These are phyloP conservation scores for Pulveroboletus sp. DNA, from an alignment of 768 basidiomycete genomes.

Conservation along the genomic window DNA sequence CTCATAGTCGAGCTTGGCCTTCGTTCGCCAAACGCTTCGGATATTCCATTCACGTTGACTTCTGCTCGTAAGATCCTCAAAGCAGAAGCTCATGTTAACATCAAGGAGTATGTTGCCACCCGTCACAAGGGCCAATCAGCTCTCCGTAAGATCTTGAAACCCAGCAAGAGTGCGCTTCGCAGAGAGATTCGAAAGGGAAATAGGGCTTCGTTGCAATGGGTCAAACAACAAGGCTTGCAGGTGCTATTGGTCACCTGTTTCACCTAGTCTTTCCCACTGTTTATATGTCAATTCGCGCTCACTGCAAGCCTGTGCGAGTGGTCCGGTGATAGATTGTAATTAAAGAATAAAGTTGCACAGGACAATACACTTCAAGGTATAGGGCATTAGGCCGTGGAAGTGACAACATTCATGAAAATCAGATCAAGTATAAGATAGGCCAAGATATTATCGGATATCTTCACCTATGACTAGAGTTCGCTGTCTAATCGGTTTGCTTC, in stretches of 20 bases:
- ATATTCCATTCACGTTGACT: slow-evolving; percentile 58
- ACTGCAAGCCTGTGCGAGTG: too few species aligned
- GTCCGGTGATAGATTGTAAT: too few species aligned
- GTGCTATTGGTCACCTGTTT: slow-evolving; percentile 60
- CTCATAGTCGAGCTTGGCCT: slow-evolving; percentile 79
- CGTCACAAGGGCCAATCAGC: slow-evolving; percentile 63
- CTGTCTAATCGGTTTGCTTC: slow-evolving; percentile 2
- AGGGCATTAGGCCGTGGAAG: slow-evolving; percentile 15
- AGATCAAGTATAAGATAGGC: neutral
- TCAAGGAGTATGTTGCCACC: slow-evolving; percentile 68
- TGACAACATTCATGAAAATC: neutral
- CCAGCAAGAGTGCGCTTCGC: slow-evolving; percentile 58
- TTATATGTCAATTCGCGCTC: neutral
- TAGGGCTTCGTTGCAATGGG: slow-evolving; percentile 48
- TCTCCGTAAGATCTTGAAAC: slow-evolving; percentile 59
- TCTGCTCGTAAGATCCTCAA: slow-evolving; percentile 70
- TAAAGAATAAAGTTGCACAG: neutral
- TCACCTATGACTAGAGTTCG: neutral
- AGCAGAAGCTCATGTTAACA: slow-evolving; percentile 64
- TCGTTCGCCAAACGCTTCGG: slow-evolving; percentile 36
- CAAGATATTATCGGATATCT: neutral
- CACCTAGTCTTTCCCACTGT: slow-evolving; percentile 24
- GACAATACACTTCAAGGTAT: slow-evolving; percentile 17
- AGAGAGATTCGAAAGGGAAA: slow-evolving; percentile 55
- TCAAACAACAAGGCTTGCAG: slow-evolving; percentile 61